These are phyloP conservation scores for Camelina neglecta DNA, from an alignment of 345 rosid species.

Conservation along the genomic window DNA sequence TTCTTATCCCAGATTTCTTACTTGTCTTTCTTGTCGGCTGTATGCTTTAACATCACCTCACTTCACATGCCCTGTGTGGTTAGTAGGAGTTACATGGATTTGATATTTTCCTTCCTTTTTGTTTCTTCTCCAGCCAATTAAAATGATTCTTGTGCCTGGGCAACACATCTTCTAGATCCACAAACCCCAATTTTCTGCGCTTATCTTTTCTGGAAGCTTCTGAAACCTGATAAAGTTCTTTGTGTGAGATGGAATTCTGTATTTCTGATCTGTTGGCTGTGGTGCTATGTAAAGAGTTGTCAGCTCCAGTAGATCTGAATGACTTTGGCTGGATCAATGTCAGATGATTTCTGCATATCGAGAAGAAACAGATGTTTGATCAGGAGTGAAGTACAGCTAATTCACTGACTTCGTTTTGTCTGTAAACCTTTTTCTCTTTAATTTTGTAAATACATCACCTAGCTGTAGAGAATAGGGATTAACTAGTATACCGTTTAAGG, in stretches of 20 bases:
- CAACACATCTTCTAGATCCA: constrained; percentile 15
- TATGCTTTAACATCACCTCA: constrained; percentile 18
- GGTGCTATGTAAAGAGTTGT: constrained; percentile 42
- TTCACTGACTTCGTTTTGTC: constrained; percentile 16
- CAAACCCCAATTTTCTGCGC: constrained; percentile 17
- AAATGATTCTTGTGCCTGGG: not conserved
- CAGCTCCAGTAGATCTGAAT: constrained; percentile 36
- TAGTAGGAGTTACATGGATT: constrained; percentile 19
- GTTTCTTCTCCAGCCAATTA: constrained; percentile 9
- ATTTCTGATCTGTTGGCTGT: constrained; percentile 40
- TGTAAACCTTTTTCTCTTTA: constrained; percentile 29
- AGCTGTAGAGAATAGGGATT: constrained; percentile 21
- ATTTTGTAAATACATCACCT: constrained; percentile 10
- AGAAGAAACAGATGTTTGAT: constrained; percentile 28
- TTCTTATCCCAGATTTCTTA: not conserved
- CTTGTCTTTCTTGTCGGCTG: constrained; percentile 31
- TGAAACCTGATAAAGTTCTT: constrained; percentile 28
- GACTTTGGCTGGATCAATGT: constrained; percentile 35
- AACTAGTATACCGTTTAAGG: constrained; percentile 20
- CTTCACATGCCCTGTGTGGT: constrained; percentile 18
- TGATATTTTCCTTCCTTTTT: constrained; percentile 11
- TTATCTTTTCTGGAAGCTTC: constrained; percentile 31
- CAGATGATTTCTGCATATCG: constrained; percentile 35
- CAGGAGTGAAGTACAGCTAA: constrained; percentile 15
- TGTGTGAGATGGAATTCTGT: constrained; percentile 33